Evolutionary conservation across 2,329 filamentous ascomycete species (phyloP).

Genomic region (Fusarium pseudocircinatum): DNA sequence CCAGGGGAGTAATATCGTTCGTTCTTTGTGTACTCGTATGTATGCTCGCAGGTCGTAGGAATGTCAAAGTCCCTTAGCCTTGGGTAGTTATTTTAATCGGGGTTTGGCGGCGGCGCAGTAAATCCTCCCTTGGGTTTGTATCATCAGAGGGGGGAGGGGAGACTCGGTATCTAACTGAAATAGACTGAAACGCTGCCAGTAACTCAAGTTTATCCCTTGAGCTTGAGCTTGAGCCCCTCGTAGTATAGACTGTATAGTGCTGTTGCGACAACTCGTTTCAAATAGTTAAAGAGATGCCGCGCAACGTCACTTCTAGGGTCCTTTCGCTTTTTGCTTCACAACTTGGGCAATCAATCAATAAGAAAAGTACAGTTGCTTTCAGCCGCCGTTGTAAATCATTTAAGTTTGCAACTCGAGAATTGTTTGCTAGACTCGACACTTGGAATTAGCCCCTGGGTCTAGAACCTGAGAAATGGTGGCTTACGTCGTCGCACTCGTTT

Average conservation of each 20-base stretch:
- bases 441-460: constrained; percentile 7
- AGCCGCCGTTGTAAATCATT: neutral
- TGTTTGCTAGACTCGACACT: neutral
- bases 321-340: neutral
- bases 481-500: constrained; percentile 30
- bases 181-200: constrained; percentile 11
- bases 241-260: neutral
- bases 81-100: neutral
- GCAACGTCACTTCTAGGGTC: constrained; percentile 20
- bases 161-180: neutral
- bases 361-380: neutral
- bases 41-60: neutral
- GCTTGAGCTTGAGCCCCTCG: constrained; percentile 7
- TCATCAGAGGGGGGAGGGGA: neutral
- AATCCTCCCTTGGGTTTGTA: constrained; percentile 11
- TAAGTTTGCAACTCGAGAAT: neutral
- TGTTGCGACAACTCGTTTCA: constrained; percentile 12
- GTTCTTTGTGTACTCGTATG: neutral
- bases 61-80: neutral
- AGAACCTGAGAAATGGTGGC: constrained; percentile 24
- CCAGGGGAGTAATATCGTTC: constrained; percentile 1
- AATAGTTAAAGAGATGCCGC: neutral
- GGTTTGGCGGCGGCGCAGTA: constrained; percentile 2
- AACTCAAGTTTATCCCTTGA: neutral
- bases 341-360: neutral